Evolutionary conservation across 495 filamentous ascomycete species (phyloP), one percentile per base, ranked within the genome.

Genomic region (Daldinia loculata): DNA sequence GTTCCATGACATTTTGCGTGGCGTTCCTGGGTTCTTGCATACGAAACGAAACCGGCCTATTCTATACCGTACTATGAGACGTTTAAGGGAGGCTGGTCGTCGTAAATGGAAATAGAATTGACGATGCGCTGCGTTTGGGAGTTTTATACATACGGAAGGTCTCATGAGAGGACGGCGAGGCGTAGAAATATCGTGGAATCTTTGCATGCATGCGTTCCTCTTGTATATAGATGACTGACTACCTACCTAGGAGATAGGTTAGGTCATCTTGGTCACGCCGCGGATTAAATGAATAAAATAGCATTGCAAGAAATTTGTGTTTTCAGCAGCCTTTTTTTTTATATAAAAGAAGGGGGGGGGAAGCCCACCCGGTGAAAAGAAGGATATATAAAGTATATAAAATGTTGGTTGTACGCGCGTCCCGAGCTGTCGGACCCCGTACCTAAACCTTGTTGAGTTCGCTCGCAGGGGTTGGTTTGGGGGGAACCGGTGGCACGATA

Each of bases 21-120:
- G 69, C 69, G 69, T 72, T 72, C 55, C 52, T 55, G 69, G 69
- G 48, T 34, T 63, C 30, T 67, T 67, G 69, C 69, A 72, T 72
- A 67, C 27, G 69, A 72, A 22, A 43, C 63, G 69, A 72, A 24
- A 43, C 63, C 22, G n/a, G 32, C 34, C 66, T 14, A 8, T 48
- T 48, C 43, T 3, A 22, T 63, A 32, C 50, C 43, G 34, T 43
- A 45, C 43, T 38, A 55, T 38, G 34, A 53, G 43, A 48, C 19
- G 43, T 22, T 48, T 38, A 11, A 29, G 22, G 26, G 58, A 7
- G 29, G 30, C 12, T 11, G 61, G 53, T 63, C 19, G 43, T 22
- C 9, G 43, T 48, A 14, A 48, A 48, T 48, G 43, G 43, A 24
- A 48, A 48, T 48, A 7, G 29, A 39, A 32, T 12, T 19, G 41